Conservation (phyloP, 2,329 filamentous ascomycete species). For the Aspergillus pseudoterreus region DNA sequence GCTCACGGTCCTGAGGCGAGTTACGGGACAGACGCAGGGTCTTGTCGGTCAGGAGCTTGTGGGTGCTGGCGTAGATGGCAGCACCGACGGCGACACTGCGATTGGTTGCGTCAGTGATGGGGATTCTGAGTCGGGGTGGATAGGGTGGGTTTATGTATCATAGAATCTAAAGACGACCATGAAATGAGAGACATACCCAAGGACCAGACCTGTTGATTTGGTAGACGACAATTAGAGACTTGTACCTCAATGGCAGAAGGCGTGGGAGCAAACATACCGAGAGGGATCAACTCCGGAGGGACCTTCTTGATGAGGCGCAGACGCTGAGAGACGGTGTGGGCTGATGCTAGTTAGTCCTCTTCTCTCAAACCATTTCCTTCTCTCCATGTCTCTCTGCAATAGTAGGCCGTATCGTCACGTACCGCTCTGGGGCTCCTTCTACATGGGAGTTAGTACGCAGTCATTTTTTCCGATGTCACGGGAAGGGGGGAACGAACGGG, state of each 20-base stretch:
- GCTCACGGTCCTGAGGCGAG: slow-evolving; percentile 44
- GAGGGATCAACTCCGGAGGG: slow-evolving; percentile 88
- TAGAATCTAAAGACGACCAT: slow-evolving; percentile 5
- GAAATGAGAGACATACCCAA: slow-evolving; percentile 60
- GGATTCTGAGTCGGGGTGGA: slow-evolving; percentile 14
- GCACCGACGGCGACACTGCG: slow-evolving; percentile 65
- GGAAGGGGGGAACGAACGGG: slow-evolving; percentile 57
- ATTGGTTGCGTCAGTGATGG: slow-evolving; percentile 17
- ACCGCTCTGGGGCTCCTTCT: slow-evolving; percentile 66
- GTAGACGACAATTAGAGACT: slow-evolving; percentile 26
- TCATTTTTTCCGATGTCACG: slow-evolving; percentile 14
- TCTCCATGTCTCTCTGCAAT: slow-evolving; percentile 4
- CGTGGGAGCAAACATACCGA: slow-evolving; percentile 61
- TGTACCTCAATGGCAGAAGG: slow-evolving; percentile 4
- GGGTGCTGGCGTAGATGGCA: slow-evolving; percentile 74
- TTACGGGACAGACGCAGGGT: slow-evolving; percentile 82
- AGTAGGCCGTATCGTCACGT: slow-evolving; percentile 25
- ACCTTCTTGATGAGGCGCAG: slow-evolving; percentile 85
- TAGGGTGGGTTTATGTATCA: slow-evolving; percentile 12
- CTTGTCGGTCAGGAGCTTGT: slow-evolving; percentile 86
- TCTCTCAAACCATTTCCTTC: slow-evolving; percentile 6
- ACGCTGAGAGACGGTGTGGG: slow-evolving; percentile 95
- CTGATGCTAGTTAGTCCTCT: slow-evolving; percentile 46
- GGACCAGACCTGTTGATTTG: slow-evolving; percentile 66
- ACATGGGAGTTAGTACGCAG: slow-evolving; percentile 39